Conservation (phyloP, 139 green algal genomes). For the Pseudopediastrum boryanum region DNA sequence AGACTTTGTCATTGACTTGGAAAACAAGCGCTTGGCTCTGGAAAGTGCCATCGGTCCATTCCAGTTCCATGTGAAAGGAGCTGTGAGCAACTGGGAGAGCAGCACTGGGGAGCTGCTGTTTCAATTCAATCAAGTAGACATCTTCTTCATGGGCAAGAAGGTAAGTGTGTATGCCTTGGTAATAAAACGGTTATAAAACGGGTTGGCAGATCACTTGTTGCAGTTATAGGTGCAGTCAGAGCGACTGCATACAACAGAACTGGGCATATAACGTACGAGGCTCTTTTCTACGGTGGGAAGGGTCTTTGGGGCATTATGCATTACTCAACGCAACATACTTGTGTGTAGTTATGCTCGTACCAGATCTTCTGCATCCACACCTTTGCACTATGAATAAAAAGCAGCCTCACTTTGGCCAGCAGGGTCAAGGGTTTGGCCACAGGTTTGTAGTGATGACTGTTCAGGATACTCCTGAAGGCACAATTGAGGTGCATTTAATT, state of each 20-base stretch:
- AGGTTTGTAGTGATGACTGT: too few relatives aligned
- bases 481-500: too few relatives aligned
- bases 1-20: conserved; percentile 44
- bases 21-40: conserved; percentile 14
- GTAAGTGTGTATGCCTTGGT: conserved; percentile 53
- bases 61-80: conserved; percentile 39
- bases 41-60: conserved; percentile 45
- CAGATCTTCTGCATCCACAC: too few relatives aligned
- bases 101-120: conserved; percentile 42
- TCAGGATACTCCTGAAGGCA: too few relatives aligned
- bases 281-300: not conserved
- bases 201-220: not conserved
- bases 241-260: not conserved
- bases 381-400: too few relatives aligned
- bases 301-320: not conserved
- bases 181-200: conserved; percentile 40
- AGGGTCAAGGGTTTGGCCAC: too few relatives aligned
- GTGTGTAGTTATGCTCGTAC: too few relatives aligned
- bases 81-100: conserved; percentile 18
- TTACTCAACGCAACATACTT: not conserved
- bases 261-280: not conserved
- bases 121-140: conserved; percentile 49
- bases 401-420: too few relatives aligned
- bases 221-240: not conserved
- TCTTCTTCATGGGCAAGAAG: conserved; percentile 26